Evolutionary conservation across 2,329 filamentous ascomycete species (phyloP), one percentile per base, ranked within the genome.

Genomic region (Monosporascus sp.): DNA sequence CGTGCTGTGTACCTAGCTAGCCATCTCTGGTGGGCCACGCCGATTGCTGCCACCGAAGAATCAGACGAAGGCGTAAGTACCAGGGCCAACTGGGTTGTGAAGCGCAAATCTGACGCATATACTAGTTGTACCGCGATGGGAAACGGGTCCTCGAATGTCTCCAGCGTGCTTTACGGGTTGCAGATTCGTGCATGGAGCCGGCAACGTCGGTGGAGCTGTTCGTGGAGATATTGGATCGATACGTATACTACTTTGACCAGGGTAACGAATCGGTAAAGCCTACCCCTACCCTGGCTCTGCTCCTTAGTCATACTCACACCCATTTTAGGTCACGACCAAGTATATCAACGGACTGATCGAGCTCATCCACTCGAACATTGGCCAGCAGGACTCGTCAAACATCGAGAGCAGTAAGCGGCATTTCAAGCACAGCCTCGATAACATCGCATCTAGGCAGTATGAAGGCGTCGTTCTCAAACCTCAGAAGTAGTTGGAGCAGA

Each of bases 181-280:
- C 94, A 2, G 94, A 99, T 72, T 95, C 94, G 7, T 99, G 94
- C 75, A 99, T 99, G 94, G 95, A 99, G 72, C 94, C 92, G 7
- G 91, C 91, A 7, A 91, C 97, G 4, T 97, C 91, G 3, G 94
- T 99, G 47, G 95, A 99, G 73, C 81, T 99, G 48, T 99, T 99
- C 72, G 93, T 99, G 53, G 94, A 99, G 74, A 99, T 99, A 58
- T 77, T 99, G 52, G 97, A 99, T 71, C 86, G 94, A 71, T 99
- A 99, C 69, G 92, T 97, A 51, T 99, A 99, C 72, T 99, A 97
- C 76, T 99, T 97, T 75, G 94, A 99, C 72, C 93, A 99, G 71
- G 91, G 96, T 69, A 99, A 99, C 72, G 94, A 99, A 74, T 92
- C 92, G 60, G 94, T 83, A 69, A 66, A 79, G 67, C 2, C 7